phyloP scores from a whole-genome alignment of 2,329 filamentous ascomycete genomes.

The Calonectria honghensis region DNA sequence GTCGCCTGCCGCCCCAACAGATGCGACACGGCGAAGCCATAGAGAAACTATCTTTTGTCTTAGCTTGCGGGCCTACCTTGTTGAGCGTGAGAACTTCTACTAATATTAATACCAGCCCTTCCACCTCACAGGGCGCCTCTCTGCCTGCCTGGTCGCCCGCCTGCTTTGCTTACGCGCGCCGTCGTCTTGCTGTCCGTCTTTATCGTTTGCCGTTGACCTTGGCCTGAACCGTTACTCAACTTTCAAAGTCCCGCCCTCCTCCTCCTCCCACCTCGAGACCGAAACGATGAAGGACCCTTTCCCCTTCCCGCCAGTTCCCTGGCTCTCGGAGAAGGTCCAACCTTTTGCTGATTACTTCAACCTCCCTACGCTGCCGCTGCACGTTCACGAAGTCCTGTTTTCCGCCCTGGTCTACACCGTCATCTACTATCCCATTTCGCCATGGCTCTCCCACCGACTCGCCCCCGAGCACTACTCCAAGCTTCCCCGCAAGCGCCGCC shows the following conservation, averaged over 20 bases:
- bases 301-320: conserved; percentile 76
- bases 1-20: conserved; percentile 35
- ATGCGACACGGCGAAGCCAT: conserved; percentile 17
- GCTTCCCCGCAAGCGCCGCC: conserved; percentile 75
- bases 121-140: conserved; percentile 26
- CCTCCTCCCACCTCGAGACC: conserved; percentile 10
- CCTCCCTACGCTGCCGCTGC: conserved; percentile 81
- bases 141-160: conserved; percentile 14
- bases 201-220: conserved; percentile 16
- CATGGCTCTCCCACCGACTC: conserved; percentile 76
- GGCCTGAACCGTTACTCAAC: neutral
- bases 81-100: conserved; percentile 3
- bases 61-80: conserved; percentile 15
- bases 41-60: conserved; percentile 9
- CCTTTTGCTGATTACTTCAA: conserved; percentile 78
- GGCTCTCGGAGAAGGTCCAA: conserved; percentile 73
- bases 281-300: conserved; percentile 83
- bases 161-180: conserved; percentile 15
- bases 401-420: conserved; percentile 81
- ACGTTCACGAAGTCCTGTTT: conserved; percentile 84
- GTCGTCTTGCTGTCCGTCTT: neutral
- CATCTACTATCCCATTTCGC: conserved; percentile 80
- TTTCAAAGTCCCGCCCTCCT: conserved; percentile 10
- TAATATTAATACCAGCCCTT: conserved; percentile 35
- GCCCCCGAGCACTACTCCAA: conserved; percentile 80